Base-by-base conservation (phyloP, 805 yeast species). In the Wickerhamiella cacticola region DNA sequence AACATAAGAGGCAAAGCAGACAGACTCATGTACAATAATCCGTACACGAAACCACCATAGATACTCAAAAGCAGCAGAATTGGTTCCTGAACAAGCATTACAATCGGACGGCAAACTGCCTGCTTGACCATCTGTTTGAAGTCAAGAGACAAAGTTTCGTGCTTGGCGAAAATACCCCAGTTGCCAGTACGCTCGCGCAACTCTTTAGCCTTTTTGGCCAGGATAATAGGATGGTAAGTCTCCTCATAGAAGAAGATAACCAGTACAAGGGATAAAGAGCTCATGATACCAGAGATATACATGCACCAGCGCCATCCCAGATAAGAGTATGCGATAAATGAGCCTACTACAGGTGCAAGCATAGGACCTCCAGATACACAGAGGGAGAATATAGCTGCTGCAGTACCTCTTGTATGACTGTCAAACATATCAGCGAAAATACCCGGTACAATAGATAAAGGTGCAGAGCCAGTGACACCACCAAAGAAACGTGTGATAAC, bases 291-390 rank as follows among this genome's bases (percentile, higher is more conserved):
- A 2, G 79, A 71, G 49, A 84, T 66, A 62, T 83, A 85, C 53
- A 70, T 72, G 10, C 83, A 73, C 94, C 94, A 85, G 59, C 95
- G 71, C 94, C 94, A 84, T 15, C 86, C 84, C 38, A 86, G 67
- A 48, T 72, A 68, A 48, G 76, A 72, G 42, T 65, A 61, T n/a
- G 70, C 72, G 39, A 80, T 76, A 62, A 79, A 83, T 0, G 80
- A 79, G 51, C 88, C 84, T 42, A 76, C 74, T 50, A 87, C 77
- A 15, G 96, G 96, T 0, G 89, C 89, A 31, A 81, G 48, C 68
- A 84, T 71, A 18, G 96, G 96, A 50, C 94, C 92, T 31, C 72
- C 69, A 55, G 83, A 82, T 29, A 85, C 84, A 41, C 80, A 76
- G 67, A 82, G 71, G 1, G 85, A 70, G 57, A 86, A 87, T 15